Percentiles rank a stretch among this genome's conserved stretches.
phyloP scores from a whole-genome alignment of 176 grass and related monocot species.

The Bromus sterilis region DNA sequence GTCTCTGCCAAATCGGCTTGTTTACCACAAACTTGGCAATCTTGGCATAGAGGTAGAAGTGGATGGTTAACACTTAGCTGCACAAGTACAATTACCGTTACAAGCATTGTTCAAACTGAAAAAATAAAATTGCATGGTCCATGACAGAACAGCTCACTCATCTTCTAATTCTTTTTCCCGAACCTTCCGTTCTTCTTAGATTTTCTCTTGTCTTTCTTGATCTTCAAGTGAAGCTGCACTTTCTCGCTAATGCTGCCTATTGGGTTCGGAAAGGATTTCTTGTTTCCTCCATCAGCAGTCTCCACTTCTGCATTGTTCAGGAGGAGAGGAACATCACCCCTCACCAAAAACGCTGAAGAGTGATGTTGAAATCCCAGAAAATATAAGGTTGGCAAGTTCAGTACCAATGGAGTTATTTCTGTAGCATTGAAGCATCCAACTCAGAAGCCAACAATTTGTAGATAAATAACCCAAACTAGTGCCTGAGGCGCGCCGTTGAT shows the following conservation, averaged over 20 bases:
- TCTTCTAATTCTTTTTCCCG: slow-evolving; percentile 37
- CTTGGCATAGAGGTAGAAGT: background rate
- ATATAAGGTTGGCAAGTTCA: background rate
- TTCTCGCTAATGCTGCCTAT: slow-evolving; percentile 72
- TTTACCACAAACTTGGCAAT: background rate
- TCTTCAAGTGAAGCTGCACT: slow-evolving; percentile 62
- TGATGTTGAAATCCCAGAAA: background rate
- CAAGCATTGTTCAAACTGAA: slow-evolving; percentile 12
- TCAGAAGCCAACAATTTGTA: background rate
- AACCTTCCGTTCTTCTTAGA: slow-evolving; percentile 63
- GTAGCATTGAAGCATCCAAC: background rate
- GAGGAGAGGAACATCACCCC: background rate
- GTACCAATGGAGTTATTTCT: background rate
- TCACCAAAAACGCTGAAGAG: too few relatives aligned
- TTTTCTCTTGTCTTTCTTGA: slow-evolving; percentile 71
- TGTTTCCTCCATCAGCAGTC: slow-evolving; percentile 33
- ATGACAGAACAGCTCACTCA: background rate
- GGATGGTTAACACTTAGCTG: background rate
- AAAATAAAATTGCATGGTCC: slow-evolving; percentile 24
- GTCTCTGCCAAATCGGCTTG: background rate
- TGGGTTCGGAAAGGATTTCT: slow-evolving; percentile 48
- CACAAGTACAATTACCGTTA: background rate
- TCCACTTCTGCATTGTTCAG: too few relatives aligned
- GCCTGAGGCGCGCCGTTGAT: too few relatives aligned
- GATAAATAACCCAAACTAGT: background rate